Conservation (phyloP, 257 asterid species). For the Ligustrum vulgare region DNA sequence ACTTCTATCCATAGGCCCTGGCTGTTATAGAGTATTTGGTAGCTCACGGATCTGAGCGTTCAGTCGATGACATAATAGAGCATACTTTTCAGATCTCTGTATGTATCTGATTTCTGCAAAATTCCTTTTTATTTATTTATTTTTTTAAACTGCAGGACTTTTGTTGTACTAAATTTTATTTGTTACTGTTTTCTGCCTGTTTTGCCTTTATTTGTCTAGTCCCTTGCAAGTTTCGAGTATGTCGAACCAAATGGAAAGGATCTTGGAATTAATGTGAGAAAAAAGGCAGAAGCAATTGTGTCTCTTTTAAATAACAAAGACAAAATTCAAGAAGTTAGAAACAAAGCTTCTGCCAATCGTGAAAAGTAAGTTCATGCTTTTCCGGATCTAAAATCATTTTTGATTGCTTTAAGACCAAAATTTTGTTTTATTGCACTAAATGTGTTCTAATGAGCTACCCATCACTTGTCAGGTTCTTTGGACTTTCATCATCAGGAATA, state of each 20-base stretch:
- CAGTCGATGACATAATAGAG: conserved; percentile 90
- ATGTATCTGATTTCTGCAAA: conserved; percentile 35
- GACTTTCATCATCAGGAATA: conserved; percentile 87
- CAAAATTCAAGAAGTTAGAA: conserved; percentile 81
- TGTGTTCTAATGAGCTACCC: conserved; percentile 22
- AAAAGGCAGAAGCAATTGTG: conserved; percentile 82
- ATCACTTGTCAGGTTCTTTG: conserved; percentile 61
- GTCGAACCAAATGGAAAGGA: conserved; percentile 92
- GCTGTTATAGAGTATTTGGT: conserved; percentile 96
- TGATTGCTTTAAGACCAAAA: conserved; percentile 19
- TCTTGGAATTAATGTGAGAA: conserved; percentile 82
- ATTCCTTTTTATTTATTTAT: conserved; percentile 5
- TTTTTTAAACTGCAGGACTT: conserved; percentile 12
- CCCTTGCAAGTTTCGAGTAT: conserved; percentile 86
- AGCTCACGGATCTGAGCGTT: conserved; percentile 95
- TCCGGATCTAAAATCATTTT: conserved; percentile 16
- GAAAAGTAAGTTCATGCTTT: conserved; percentile 66
- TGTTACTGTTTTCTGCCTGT: conserved; percentile 22
- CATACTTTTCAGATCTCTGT: conserved; percentile 94
- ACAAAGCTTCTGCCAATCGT: conserved; percentile 82
- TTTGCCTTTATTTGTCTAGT: conserved; percentile 41
- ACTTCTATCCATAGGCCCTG: conserved; percentile 54
- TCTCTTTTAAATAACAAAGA: conserved; percentile 80
- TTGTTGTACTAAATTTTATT: conserved; percentile 15
- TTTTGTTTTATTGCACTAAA: conserved; percentile 12